Base-by-base conservation (phyloP, 805 yeast genomes). In the Pichia deserticola region DNA sequence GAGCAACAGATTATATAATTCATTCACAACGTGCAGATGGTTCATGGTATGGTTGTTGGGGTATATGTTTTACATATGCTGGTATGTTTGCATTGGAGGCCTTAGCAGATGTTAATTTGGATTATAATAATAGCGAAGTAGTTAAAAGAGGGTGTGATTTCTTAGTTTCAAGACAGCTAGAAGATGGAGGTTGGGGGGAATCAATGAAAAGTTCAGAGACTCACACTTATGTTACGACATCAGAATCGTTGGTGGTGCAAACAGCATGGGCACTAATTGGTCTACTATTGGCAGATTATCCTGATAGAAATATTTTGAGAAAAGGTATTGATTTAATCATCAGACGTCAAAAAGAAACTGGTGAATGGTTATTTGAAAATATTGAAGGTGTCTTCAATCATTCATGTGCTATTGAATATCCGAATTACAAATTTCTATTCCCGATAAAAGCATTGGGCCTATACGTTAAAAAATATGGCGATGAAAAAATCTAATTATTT, bases 41-140 rank as follows among this genome's bases (percentile, higher is more conserved):
- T 0, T 82, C 95, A 12, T 93, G 98, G 98, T 95, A 90, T 64
- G 99, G 99, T 1, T 82, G 89, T 39, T 93, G 99, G 99, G 99
- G 99, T 36, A 83, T 93, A 5, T 93, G 99, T 63, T 89, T 76
- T 63, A 87, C 97, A 0, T 93, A 93, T 66, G 98, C 98, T 0
- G 86, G 89, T 2, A 93, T 93, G 99, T 93, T 93, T 77, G 99
- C 99, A 0, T 67, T 93, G 32, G 99, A 93, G 59, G 98, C 98
- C 0, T 73, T 93, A 44, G 72, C 79, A 30, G 78, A 92, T 5
- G 84, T 84, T 30, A 87, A 82, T 1, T 75, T 76, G 50, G 69
- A 60, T 2, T 92, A 89, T 63, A 60, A 60, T 1, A 88, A 83
- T 58, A 79, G 84, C 38, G 77, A 71, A 7, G 65, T 69, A 3